phyloP scores from a whole-genome alignment of 345 rosid species.

The Eucalyptus coolabah region DNA sequence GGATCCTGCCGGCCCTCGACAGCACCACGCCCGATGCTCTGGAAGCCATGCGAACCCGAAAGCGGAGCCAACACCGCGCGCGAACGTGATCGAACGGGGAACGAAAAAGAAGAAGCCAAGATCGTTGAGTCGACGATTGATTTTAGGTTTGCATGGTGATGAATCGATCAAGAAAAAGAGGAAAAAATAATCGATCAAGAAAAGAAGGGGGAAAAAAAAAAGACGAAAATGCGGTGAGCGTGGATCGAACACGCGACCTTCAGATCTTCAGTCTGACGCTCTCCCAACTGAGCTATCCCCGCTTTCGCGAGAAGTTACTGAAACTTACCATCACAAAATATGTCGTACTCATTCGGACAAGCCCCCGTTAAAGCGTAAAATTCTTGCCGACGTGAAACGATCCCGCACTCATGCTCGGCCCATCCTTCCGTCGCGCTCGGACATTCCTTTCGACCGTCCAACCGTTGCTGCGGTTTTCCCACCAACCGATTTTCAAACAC shows the following conservation, averaged over 20 bases:
- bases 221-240: slow-evolving; percentile 55
- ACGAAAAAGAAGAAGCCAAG: background rate
- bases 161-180: background rate
- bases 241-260: slow-evolving; percentile 98
- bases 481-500: background rate
- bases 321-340: fast-evolving
- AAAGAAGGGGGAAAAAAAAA: background rate
- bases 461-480: background rate
- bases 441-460: background rate
- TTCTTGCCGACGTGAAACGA: background rate
- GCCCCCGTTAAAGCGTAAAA: background rate
- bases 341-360: too few relatives aligned
- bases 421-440: background rate
- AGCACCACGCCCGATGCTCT: slow-evolving; percentile 16
- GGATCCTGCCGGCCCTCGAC: slow-evolving; percentile 28
- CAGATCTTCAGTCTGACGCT: slow-evolving; percentile 99
- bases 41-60: slow-evolving; percentile 6
- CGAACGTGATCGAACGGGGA: background rate
- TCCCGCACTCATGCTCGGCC: background rate
- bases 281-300: slow-evolving; percentile 99
- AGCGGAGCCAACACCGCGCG: background rate
- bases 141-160: background rate
- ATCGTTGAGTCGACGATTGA: background rate
- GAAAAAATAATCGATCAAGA: background rate
- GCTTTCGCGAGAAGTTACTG: background rate